Base-by-base conservation (phyloP, 1,139 yeast genomes). In the Pneumocystis jirovecii region DNA sequence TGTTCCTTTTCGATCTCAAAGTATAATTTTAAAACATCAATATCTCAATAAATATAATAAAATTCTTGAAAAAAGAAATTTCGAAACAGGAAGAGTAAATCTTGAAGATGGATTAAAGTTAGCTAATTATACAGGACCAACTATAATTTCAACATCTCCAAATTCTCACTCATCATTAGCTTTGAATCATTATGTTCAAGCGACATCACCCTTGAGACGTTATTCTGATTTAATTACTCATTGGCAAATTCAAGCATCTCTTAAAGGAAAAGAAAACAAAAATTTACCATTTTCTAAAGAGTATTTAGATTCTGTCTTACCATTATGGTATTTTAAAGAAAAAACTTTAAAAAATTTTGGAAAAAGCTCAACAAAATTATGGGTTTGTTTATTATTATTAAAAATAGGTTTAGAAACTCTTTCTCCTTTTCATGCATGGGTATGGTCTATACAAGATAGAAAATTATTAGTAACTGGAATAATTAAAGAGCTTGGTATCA, bases 141-240 rank as follows among this genome's bases (percentile, higher is more conserved):
- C 1, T 64, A 64, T 1, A 79, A 85, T 0, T 72, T 72, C 0
- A 73, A 74, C 0, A 97, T 91, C 44, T 8, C 45, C 61, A 12
- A 42, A 8, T 31, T 31, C 45, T 74, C 78, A 79, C 40, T 83
- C 87, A 66, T 76, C 90, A 62, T 96, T 95, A 1, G 76, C 64
- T 25, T n/a, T 86, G 12, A 74, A 76, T 0, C 74, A 77, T 17
- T 90, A 93, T 72, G 80, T 87, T 7, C 88, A 89, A 57, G 85
- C 88, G 1, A 90, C 98, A 0, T 90, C 97, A 0, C 98, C 98
- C 1, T 79, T 93, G 68, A 79, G 98, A 74, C 78, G 98, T 69
- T 87, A 83, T 70, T 85, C 86, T n/a, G 98, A 93, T 74, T 76
- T 90, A 71, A 73, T 90, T 6, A 85, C 86, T 70, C 97, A 90